Base-by-base conservation (phyloP, 257 asterid genomes). In the Penstemon davidsonii region DNA sequence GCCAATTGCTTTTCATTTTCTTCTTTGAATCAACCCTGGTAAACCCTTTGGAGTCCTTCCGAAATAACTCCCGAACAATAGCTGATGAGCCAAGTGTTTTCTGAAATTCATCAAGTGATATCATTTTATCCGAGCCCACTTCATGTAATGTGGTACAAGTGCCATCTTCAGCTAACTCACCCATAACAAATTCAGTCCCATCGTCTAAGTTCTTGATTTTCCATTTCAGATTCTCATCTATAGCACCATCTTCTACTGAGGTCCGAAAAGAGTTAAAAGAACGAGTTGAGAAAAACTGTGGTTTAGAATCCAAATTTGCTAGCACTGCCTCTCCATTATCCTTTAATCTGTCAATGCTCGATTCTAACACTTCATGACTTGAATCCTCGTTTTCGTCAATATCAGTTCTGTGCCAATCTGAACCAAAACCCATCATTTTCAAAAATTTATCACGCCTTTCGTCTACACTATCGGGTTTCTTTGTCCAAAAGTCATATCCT, bases 401-500 rank as follows among this genome's bases (percentile, higher is more conserved):
- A 52, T 73, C 68, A 0, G 13, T 66, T 15, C 62, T 59, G 8
- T 8, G 64, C 74, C 81, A 69, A 75, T 79, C 82, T 8, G 82
- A 75, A 67, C 67, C 81, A 77, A 79, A 79, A 55, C 95, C 96
- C 84, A 85, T 84, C 96, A 86, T 78, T 33, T 79, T 84, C 63
- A 85, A 70, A 65, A 92, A 88, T 70, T 75, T 81, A 25, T 38
- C 77, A 0, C 98, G 94, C 39, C 98, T 86, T 55, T 81, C 94
- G 42, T 71, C 66, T 5, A 92, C 87, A 75, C 92, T 84, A 38
- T 74, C 84, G 0, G 87, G 91, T 15, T 77, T 76, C 73, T 77
- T 80, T 36, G 83, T 82, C 97, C 96, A 92, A 68, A 88, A 74
- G 11, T 88, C 94, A 71, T 90, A 92, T 40, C 80, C 88, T 43